A percentile compares a stretch with the other conserved stretches of the same genome.
phyloP scores from a whole-genome alignment of 1,284 basidiomycete species.

The Irpex rosettiformis region DNA sequence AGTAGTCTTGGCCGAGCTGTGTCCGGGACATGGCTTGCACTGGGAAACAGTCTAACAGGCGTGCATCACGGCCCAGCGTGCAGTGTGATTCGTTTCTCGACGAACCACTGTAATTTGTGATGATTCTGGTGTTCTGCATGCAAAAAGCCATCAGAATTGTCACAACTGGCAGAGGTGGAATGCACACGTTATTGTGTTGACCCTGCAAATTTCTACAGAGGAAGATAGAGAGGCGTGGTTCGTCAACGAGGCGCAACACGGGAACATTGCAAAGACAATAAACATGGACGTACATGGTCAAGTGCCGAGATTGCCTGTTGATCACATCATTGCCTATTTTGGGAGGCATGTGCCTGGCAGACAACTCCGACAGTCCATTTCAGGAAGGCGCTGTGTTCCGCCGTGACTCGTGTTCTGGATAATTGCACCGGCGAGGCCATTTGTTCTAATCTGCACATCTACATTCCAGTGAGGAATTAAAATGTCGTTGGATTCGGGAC shows the following conservation, averaged over 20 bases:
- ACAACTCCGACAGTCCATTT: background rate
- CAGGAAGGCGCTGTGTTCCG: conserved; percentile 5
- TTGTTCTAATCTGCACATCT: no score
- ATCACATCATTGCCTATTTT: background rate
- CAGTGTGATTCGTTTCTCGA: background rate
- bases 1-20: background rate
- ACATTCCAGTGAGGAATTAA: no score
- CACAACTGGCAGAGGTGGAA: background rate
- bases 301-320: background rate
- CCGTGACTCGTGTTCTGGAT: no score
- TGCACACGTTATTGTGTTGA: conserved; percentile 1
- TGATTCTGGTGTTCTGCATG: background rate
- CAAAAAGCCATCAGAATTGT: background rate
- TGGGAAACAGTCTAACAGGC: background rate
- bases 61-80: background rate
- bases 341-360: no score
- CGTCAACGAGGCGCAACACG: background rate
- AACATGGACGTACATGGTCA: background rate
- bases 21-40: background rate
- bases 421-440: no score
- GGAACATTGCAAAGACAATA: conserved; percentile 8
- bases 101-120: background rate
- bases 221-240: background rate
- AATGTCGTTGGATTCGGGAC: no score
- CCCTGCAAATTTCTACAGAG: background rate